Base-by-base conservation (phyloP, 768 basidiomycete genomes). In the Pholiota conissans region DNA sequence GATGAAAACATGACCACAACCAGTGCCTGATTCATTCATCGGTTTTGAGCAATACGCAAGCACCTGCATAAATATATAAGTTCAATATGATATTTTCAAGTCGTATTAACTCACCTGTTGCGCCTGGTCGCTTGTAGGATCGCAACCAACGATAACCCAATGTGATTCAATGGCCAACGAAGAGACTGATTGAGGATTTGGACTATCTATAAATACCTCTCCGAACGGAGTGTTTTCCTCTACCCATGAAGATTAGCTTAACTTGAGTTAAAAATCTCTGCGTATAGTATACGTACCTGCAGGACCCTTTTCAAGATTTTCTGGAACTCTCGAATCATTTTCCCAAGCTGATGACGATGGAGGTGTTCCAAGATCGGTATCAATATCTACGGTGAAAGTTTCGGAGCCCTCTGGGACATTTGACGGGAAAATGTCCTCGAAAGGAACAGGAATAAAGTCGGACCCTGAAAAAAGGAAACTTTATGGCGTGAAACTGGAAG, bases 131-230 rank as follows among this genome's bases (percentile, higher is more conserved):
- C 64, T 66, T 5, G 42, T 34, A 3, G 54, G 27, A 45, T 63
- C 57, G 49, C 68, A 69, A 22, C 30, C 58, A 14, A 59, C 56
- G 35, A 69, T 47, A 0, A 63, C 66, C 68, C 68, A 69, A 52
- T 69, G 57, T 0, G 68, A 63, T 26, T 40, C 60, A 26, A 63
- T n/a, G 27, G 60, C 56, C 34, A 69, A 11, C 3, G 68, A 69
- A 8, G 56, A 59, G 29, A 69, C 66, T 0, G 68, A 65, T 10
- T 28, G 53, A 20, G 63, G 29, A 34, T 69, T 69, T n/a, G 68
- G 68, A 6, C 66, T 67, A 6, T 59, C 56, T 49, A 69, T 67
- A 49, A 69, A 69, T 3, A 69, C 57, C 39, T 60, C 59, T n/a
- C 58, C 53, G 28, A 69, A 68, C 4, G 51, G 29, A 28, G 26